Conservation (phyloP, 2,329 filamentous ascomycete genomes). For the Colletotrichum zoysiae region DNA sequence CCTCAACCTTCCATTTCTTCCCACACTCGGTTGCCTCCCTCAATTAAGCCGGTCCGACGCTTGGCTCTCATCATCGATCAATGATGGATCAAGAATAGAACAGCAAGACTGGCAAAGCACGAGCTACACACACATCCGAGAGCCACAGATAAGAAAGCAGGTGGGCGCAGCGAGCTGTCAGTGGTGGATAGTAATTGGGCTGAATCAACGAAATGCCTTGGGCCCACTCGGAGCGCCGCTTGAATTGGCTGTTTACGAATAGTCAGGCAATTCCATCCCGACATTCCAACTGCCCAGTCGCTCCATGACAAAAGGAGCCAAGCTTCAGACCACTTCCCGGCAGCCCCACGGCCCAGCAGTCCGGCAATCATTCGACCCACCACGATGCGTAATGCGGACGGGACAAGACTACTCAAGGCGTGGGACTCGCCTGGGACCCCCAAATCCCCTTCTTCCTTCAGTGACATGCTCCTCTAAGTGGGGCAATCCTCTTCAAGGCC, state of each 20-base stretch:
- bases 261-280: conserved; percentile 20
- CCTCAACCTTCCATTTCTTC: not conserved
- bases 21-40: conserved; percentile 11
- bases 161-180: conserved; percentile 25
- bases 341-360: conserved; percentile 37
- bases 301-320: not conserved
- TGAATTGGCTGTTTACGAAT: conserved; percentile 27
- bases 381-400: conserved; percentile 26
- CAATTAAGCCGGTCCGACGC: not conserved
- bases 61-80: conserved; percentile 15
- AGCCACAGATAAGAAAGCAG: conserved; percentile 34
- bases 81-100: conserved; percentile 4
- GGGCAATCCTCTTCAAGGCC: conserved; percentile 38
- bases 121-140: not conserved
- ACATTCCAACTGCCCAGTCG: conserved; percentile 10
- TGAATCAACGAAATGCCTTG: conserved; percentile 42
- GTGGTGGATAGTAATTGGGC: conserved; percentile 41
- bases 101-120: conserved; percentile 1
- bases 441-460: conserved; percentile 24
- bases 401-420: conserved; percentile 37
- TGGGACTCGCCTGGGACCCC: conserved; percentile 28
- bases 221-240: conserved; percentile 41
- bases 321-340: conserved; percentile 19
- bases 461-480: conserved; percentile 19
- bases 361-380: conserved; percentile 37